Base-by-base conservation (phyloP, 2,329 filamentous ascomycete genomes). In the Colletotrichum euphorbiae region DNA sequence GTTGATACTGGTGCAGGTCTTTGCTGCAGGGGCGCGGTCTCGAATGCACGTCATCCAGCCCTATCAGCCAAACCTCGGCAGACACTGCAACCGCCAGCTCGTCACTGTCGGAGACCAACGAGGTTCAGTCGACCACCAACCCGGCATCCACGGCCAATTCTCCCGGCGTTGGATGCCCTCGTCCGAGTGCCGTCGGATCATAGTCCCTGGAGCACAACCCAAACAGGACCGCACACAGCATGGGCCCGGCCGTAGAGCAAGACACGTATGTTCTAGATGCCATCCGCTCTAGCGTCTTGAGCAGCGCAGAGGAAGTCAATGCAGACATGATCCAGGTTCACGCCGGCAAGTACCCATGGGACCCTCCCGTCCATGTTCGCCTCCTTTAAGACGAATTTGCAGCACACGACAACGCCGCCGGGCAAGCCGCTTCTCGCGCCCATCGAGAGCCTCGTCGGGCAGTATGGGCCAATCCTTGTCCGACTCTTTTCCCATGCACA, bases 181-280 rank as follows among this genome's bases (percentile, higher is more conserved):
- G 40, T 2, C 24, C 43, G 2, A 6, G 6, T 7, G 5, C 33
- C 2, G 21, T 3, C 2, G 57, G 19, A 3, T 5, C 51, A 3
- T 74, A 79, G 19, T 80, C 80, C 0, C 75, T 84, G 7, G 82
- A 84, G 66, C 81, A 84, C 66, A 78, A 78, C 13, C 72, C 75
- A 17, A 77, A 79, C 60, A 72, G 76, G 17, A 83, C 82, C 2
- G 80, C 82, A 12, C 82, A 84, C 71, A 81, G 76, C 12, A 79
- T 84, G 74, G 83, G 82, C 0, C 75, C 80, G 13, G 77, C 81
- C 2, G 80, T 77, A 9, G 82, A 85, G 72, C 83, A 85, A 69
- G 83, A 84, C 61, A 78, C 81, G 1, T 78, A 82, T 69, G 76
- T 84, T 8, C 75, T 85, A 4, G 80, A 81, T 42, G 82, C 81